A percentile compares a stretch with the other conserved stretches of the same genome.
Evolutionary conservation across 495 filamentous ascomycete species (phyloP).

Genomic region (Copromyces sp.): DNA sequence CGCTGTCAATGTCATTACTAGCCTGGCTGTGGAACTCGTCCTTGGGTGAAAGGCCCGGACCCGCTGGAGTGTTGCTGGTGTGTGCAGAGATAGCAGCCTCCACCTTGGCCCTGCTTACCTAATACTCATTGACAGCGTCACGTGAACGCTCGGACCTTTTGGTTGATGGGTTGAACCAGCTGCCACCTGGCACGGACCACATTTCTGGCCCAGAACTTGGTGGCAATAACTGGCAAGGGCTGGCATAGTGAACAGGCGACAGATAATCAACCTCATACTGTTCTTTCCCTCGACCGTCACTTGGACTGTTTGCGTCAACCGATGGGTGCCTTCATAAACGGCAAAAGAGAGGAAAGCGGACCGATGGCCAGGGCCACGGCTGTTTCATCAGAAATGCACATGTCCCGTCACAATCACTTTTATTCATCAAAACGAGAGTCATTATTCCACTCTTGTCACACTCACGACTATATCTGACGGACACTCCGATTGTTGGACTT

Average conservation of each 20-base stretch:
- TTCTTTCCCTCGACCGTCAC: not conserved
- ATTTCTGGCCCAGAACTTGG: not conserved
- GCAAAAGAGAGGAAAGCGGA: not conserved
- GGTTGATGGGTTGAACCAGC: not conserved
- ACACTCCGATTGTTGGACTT: not conserved
- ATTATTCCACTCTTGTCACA: not conserved
- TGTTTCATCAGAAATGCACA: not conserved
- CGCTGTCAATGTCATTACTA: not conserved
- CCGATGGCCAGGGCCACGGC: not conserved
- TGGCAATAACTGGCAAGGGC: not conserved
- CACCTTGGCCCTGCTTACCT: not conserved
- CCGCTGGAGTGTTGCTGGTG: not conserved
- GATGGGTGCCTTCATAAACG: not conserved
- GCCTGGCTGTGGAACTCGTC: not conserved
- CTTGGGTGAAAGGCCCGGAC: not conserved
- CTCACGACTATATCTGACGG: not conserved
- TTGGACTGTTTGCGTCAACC: not conserved
- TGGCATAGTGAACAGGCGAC: not conserved
- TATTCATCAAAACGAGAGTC: not conserved
- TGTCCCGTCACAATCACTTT: not conserved
- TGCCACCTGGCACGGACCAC: not conserved
- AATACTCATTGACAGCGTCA: not conserved
- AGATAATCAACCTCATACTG: not conserved
- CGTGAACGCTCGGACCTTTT: not conserved
- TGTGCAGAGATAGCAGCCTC: not conserved